A percentile compares a stretch with the other conserved stretches of the same genome.
Evolutionary conservation across 1,284 basidiomycete species (phyloP).

Genomic region (Heimioporus retisporus): DNA sequence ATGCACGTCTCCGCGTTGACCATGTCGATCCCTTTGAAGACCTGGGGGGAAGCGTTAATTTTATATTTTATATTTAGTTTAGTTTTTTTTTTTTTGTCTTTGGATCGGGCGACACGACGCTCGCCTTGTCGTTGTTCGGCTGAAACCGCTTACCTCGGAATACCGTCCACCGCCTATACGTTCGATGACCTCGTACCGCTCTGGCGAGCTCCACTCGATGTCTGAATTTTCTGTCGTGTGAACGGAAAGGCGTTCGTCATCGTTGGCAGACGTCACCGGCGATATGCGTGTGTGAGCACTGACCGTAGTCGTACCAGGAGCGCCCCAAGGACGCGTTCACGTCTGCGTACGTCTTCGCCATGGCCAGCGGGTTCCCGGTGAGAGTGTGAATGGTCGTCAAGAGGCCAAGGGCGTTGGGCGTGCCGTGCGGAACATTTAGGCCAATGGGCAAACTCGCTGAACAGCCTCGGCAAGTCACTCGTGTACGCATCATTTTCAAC

Average conservation of each 20-base stretch:
- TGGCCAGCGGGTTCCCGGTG: slow-evolving; percentile 32
- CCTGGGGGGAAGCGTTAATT: no score
- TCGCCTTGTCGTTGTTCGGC: no score
- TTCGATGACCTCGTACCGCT: slow-evolving; percentile 85
- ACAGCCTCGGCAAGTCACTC: slow-evolving; percentile 34
- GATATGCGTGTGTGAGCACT: slow-evolving; percentile 26
- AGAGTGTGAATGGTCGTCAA: slow-evolving; percentile 27
- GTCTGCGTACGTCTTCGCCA: slow-evolving; percentile 62
- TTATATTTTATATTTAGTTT: no score
- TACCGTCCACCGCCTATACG: slow-evolving; percentile 87
- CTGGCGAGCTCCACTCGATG: slow-evolving; percentile 81
- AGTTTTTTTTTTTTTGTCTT: no score
- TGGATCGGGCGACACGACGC: no score
- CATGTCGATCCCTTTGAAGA: slow-evolving; percentile 89
- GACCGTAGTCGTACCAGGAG: slow-evolving; percentile 65
- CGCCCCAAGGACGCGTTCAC: slow-evolving; percentile 58
- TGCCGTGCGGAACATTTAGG: slow-evolving; percentile 37
- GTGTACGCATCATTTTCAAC: slow-evolving; percentile 15
- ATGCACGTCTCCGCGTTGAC: slow-evolving; percentile 84
- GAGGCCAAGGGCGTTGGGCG: slow-evolving; percentile 28
- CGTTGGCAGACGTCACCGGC: neutral
- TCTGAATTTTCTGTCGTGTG: slow-evolving; percentile 67
- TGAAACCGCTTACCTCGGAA: slow-evolving; percentile 64
- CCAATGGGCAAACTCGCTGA: slow-evolving; percentile 25
- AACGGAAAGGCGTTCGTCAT: no score